Percentiles rank a stretch among this genome's conserved stretches.
Evolutionary conservation across 1,139 yeast species (phyloP).

Genomic region (Geotrichum bryndzae): DNA sequence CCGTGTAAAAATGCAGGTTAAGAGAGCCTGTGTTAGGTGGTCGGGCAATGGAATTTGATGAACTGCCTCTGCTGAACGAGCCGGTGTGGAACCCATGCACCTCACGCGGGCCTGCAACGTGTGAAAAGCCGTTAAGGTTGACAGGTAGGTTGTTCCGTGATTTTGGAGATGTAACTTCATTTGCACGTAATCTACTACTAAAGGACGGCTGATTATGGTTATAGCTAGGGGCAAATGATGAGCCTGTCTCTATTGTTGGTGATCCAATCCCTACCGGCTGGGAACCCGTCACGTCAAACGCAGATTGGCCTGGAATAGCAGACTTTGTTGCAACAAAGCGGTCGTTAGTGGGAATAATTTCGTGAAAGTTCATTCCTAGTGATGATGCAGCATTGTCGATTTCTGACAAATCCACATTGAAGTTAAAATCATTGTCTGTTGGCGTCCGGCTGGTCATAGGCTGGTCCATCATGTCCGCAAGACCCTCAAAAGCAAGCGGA

Average conservation of each 20-base stretch:
- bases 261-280: not conserved
- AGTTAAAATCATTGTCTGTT: conserved; percentile 5
- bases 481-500: conserved; percentile 32
- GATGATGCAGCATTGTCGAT: conserved; percentile 6
- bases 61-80: conserved; percentile 6
- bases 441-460: conserved; percentile 1
- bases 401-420: conserved; percentile 2
- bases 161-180: not conserved
- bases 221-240: not conserved
- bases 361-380: conserved; percentile 11
- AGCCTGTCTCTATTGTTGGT: not conserved
- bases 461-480: conserved; percentile 18
- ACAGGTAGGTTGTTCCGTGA: conserved; percentile 16
- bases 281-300: not conserved
- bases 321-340: conserved; percentile 5
- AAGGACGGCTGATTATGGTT: not conserved
- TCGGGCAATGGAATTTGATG: conserved; percentile 10
- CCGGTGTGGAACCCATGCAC: conserved; percentile 12
- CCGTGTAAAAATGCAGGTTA: conserved; percentile 4
- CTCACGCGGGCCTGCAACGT: conserved; percentile 24
- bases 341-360: conserved; percentile 11
- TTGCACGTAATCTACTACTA: not conserved
- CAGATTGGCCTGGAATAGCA: not conserved
- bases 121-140: conserved; percentile 18
- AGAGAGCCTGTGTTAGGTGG: not conserved